These are phyloP conservation scores for Turnera subulata DNA, from an alignment of 345 rosid genomes.

Conservation along the genomic window DNA sequence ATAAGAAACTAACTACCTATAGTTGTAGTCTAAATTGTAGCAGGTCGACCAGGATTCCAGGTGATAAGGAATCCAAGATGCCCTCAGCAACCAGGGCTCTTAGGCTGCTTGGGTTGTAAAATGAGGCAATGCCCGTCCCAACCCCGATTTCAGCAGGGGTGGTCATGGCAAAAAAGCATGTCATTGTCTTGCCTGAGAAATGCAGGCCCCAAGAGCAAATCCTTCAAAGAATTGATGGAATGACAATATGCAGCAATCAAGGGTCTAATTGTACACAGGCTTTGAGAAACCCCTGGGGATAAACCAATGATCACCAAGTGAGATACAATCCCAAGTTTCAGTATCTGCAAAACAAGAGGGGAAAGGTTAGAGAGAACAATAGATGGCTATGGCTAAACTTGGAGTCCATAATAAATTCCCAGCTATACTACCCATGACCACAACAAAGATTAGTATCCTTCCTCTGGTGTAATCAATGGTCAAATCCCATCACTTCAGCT, in stretches of 20 bases:
- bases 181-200: conserved; percentile 52
- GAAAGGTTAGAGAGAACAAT: too few species aligned
- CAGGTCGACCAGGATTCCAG: conserved; percentile 90
- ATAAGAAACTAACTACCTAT: conserved; percentile 63
- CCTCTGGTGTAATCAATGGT: too few species aligned
- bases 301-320: conserved; percentile 87
- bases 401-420: too few species aligned
- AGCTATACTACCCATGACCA: too few species aligned
- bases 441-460: too few species aligned
- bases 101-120: conserved; percentile 53
- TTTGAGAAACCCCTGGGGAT: conserved; percentile 81
- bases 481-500: too few species aligned
- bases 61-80: conserved; percentile 68
- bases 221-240: conserved; percentile 99
- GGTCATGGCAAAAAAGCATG: conserved; percentile 69
- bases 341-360: conserved; percentile 39
- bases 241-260: conserved; percentile 76
- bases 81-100: conserved; percentile 74
- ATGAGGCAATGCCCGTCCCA: conserved; percentile 58
- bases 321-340: conserved; percentile 92
- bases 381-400: too few species aligned
- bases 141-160: conserved; percentile 64
- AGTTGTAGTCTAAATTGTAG: conserved; percentile 76
- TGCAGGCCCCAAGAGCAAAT: conserved; percentile 87
- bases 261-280: conserved; percentile 85